Conservation (phyloP, 148 eudicot genomes). For the Tetragonia tetragonoides region DNA sequence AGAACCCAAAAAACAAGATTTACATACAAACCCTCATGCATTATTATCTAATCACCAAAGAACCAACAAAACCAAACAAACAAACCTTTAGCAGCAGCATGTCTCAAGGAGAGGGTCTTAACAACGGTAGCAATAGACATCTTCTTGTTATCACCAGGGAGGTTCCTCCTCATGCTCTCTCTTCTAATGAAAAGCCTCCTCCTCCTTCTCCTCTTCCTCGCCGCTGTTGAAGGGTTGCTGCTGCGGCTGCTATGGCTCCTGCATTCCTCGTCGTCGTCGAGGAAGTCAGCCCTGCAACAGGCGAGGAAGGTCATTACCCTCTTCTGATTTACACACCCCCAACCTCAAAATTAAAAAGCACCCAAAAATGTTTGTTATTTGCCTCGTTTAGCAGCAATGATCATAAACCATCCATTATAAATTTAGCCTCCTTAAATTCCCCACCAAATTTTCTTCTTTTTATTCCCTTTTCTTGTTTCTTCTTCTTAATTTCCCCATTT, state of each 20-base stretch:
- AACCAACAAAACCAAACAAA: background rate
- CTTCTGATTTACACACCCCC: constrained; percentile 27
- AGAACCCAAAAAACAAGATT: too few species aligned
- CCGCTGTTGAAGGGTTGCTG: constrained; percentile 13
- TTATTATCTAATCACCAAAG: background rate
- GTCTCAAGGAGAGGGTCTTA: constrained; percentile 44
- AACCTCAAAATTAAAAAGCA: constrained; percentile 2
- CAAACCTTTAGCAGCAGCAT: constrained; percentile 29
- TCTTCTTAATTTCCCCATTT: background rate
- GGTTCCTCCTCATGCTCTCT: background rate
- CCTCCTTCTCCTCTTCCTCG: constrained; percentile 24
- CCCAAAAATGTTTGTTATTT: constrained; percentile 17
- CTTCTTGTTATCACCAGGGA: constrained; percentile 16
- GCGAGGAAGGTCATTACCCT: constrained; percentile 34
- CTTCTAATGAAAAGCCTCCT: constrained; percentile 3
- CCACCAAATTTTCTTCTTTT: background rate
- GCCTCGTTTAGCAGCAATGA: constrained; percentile 15
- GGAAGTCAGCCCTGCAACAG: constrained; percentile 45
- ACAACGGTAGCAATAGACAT: constrained; percentile 46
- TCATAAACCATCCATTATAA: constrained; percentile 21
- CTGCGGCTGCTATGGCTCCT: constrained; percentile 1
- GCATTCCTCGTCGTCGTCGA: constrained; percentile 31
- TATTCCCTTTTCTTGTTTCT: background rate
- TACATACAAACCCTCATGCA: too few species aligned
- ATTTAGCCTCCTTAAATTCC: constrained; percentile 16